Evolutionary conservation across 2,329 filamentous ascomycete species (phyloP), one percentile per base, ranked within the genome.

Genomic region (Trichoderma atroviride): DNA sequence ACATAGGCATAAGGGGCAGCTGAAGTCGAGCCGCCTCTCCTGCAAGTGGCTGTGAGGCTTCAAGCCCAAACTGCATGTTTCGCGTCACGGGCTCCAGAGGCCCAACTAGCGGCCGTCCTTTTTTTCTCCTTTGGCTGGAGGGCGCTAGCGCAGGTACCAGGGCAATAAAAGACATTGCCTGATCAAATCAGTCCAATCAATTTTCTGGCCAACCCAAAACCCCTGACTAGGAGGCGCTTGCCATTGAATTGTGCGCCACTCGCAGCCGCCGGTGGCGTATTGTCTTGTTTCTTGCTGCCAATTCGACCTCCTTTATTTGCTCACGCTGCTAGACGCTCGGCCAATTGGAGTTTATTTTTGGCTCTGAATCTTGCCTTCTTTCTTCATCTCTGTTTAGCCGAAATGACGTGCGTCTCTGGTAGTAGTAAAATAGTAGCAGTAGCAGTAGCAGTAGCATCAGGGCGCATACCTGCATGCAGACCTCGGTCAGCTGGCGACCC

Each of bases 131-230:
- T 33, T 59, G 55, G 53, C 55, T 22, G 27, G 47, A 57, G 55
- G 40, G 64, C 64, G 64, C 64, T 67, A 67, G 55, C 64, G 64
- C 64, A 67, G 64, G 64, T 67, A 66, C 63, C 63, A 43, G 63
- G 63, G 63, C 55, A 55, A 50, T 13, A 50, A 50, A 13, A 50
- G 22, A 24, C 47, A 50, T 43, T 35, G 33, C 33, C 33, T 11
- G 33, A 35, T 35, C 33, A 13, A 35, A 35, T 5, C 33, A 35
- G 4, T 13, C 33, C 33, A 35, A 35, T 35, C 33, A 35, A 1
- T 35, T 35, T 50, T n/a, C 4, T 50, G 47, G 22, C 11, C 47
- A 13, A 24, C 19, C n/a, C 14, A 9, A 9, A 27, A 33, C 29
- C 40, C 61, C 61, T 59, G 53, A 40, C 64, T 35, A 50, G 55